Conservation (phyloP, 345 rosid species). For the Raphanus sativus region DNA sequence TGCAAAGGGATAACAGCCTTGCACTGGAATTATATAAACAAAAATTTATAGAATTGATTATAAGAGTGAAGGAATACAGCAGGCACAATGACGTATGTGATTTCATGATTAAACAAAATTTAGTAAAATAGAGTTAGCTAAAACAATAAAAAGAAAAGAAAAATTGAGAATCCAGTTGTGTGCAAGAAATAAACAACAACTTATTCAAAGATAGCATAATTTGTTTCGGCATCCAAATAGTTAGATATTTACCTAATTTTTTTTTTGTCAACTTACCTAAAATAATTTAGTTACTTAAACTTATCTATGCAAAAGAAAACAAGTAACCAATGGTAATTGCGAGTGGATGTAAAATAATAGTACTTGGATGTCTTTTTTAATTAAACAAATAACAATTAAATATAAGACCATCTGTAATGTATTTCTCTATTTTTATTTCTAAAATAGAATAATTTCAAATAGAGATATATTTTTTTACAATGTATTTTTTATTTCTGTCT, state of each 20-base stretch:
- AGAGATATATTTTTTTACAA: too few species aligned
- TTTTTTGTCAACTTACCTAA: neutral
- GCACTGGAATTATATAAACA: constrained; percentile 1
- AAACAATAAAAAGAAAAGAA: neutral
- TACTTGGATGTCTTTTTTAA: neutral
- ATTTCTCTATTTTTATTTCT: too few species aligned
- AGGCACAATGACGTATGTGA: constrained; percentile 11
- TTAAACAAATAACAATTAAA: neutral
- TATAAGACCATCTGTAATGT: neutral
- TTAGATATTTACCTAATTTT: neutral
- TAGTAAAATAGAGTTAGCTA: neutral
- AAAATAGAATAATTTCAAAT: too few species aligned
- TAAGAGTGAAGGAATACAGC: constrained; percentile 10
- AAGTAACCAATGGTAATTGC: neutral
- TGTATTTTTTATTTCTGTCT: too few species aligned
- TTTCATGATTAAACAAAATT: neutral
- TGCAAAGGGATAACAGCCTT: constrained; percentile 15
- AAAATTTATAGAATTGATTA: neutral
- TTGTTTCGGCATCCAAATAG: neutral
- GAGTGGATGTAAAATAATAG: neutral
- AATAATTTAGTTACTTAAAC: neutral
- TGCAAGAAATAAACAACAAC: neutral
- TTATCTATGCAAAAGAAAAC: neutral
- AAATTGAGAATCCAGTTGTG: neutral
- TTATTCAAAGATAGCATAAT: neutral